Evolutionary conservation across 768 basidiomycete species (phyloP), one percentile per base, ranked within the genome.

Genomic region (Sutorius australiensis): DNA sequence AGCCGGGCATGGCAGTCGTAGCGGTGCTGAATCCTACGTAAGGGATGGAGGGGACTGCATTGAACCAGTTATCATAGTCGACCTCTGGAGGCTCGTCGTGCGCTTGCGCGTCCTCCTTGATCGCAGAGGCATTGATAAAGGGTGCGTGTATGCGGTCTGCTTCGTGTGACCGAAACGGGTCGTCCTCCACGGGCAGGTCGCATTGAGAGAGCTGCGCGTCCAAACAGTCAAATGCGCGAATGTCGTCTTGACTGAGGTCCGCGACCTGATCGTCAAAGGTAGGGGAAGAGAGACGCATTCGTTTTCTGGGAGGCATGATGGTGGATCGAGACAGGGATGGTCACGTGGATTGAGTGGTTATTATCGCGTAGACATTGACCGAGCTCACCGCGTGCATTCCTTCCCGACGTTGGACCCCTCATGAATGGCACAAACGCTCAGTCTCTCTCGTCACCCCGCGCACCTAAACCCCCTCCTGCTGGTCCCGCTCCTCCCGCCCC

Each of bases 281-380:
- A 1, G 86, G 84, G 0, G 85, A 86, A 0, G 84, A 84, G 28
- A 86, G 75, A 38, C 86, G 75, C 58, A 80, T 79, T 19, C 81
- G 75, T 67, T 88, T 88, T 37, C 73, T 72, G 10, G 72, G 62
- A n/a, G 79, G 80, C 24, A 24, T 24, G 24, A 24, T 24, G 24
- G 24, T 24, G 24, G 24, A 24, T 24, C 2, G 24, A 24, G 24
- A 24, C 24, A 24, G 4, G 24, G 24, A 24, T 24, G 3, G 52
- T 64, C 63, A 64, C 63, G 59, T 66, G 43, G 1, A 8, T 5
- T 14, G 14, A 5, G 7, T 16, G 6, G 13, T 4, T 8, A 16
- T n/a, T 11, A 24, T 36, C 46, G 46, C 24, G 46, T 36, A 9
- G 28, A 32, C 55, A 65, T 70, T 62, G 51, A 51, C 48, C 66